Base-by-base conservation (phyloP, 1,284 basidiomycete species). In the Ustilago cynodontis region DNA sequence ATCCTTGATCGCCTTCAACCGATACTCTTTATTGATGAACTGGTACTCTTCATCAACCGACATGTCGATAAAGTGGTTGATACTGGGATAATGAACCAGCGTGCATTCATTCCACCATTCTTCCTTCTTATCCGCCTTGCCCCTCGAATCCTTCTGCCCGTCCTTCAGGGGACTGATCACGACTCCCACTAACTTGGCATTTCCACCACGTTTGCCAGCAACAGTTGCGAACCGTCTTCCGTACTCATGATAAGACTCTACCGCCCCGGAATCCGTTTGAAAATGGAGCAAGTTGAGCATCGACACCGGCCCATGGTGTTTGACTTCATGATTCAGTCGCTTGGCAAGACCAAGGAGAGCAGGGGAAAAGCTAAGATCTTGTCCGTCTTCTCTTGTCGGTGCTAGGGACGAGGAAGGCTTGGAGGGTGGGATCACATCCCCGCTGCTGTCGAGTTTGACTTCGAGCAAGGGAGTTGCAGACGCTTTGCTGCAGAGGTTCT, bases 251-350 rank as follows among this genome's bases (percentile, higher is more conserved):
- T 78, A 78, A 6, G 54, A 61, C 16, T 71, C 65, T 16, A 67
- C 66, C 11, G 75, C 71, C 0, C 56, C 59, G 0, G 29, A 22
- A 14, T 55, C 52, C 8, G 65, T 59, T 39, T 66, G 59, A 54
- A 80, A 80, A 24, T 74, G 71, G 3, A 80, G 59, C 39, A 80
- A 50, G 52, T 80, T 80, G 56, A 80, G 67, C 78, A 80, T 80
- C 3, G 67, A 71, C 7, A 80, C 74, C 7, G 75, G 61, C 1
- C 68, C 65, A 14, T 67, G 35, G 47, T 69, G 52, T 4, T 58
- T 35, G 8, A 54, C 65, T 8, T 50, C 29, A 33, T 56, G 52
- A 18, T 71, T 71, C 22, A 80, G 51, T 14, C 47, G 52, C n/a
- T 63, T 62, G 4, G 71, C 75, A 6, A 80, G 50, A 5, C 35